A percentile compares a stretch with the other conserved stretches of the same genome.
These are phyloP conservation scores for Syzygium grande DNA, from an alignment of 345 rosid species.

Conservation along the genomic window DNA sequence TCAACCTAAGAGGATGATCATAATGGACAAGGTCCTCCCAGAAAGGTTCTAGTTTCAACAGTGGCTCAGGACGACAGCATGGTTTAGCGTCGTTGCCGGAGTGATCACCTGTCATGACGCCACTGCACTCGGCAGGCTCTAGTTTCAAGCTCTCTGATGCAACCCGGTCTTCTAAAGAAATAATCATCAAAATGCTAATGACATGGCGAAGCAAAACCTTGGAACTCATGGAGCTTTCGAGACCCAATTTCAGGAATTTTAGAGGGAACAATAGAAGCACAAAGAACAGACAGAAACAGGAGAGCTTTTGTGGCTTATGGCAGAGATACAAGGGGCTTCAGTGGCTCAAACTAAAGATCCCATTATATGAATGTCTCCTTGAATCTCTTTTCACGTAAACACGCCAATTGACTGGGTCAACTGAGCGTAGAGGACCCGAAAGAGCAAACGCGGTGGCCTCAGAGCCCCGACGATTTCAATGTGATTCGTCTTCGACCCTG, in stretches of 20 bases:
- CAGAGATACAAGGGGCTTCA: background rate
- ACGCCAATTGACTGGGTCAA: background rate
- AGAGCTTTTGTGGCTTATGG: background rate
- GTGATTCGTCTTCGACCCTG: no score
- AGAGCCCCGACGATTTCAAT: no score
- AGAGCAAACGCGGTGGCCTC: background rate
- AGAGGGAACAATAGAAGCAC: background rate
- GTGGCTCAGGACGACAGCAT: no score
- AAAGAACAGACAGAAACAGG: background rate
- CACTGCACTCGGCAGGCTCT: background rate
- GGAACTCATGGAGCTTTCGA: background rate
- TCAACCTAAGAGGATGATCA: fast-evolving
- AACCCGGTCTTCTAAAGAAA: background rate
- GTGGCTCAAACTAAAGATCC: background rate
- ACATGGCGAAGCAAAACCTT: background rate
- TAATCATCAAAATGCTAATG: background rate
- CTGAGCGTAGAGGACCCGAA: background rate
- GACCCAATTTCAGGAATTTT: background rate
- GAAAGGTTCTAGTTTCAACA: fast-evolving
- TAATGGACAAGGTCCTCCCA: fast-evolving
- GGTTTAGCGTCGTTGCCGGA: fast-evolving
- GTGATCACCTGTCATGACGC: background rate
- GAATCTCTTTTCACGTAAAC: background rate
- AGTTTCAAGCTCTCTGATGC: background rate
- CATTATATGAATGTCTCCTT: background rate